phyloP scores from a whole-genome alignment of 1,139 yeast genomes.

The Eremothecium cymbalariae region DNA sequence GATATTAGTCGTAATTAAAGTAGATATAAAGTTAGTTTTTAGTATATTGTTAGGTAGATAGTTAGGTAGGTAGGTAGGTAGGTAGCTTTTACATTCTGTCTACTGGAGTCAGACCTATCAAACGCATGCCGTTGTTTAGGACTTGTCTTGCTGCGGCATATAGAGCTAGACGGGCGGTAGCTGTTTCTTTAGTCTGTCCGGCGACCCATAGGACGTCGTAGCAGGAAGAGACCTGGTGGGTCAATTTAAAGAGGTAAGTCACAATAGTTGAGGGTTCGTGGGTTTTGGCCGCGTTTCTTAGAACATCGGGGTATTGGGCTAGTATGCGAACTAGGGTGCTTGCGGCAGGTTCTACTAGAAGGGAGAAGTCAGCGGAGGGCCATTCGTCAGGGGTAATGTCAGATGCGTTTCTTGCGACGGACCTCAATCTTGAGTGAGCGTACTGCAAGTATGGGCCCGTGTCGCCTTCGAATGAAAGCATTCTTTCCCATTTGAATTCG shows the following conservation, averaged over 20 bases:
- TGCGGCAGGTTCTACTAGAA: slow-evolving; percentile 73
- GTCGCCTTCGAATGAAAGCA: slow-evolving; percentile 98
- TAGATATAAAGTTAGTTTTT: slow-evolving; percentile 2
- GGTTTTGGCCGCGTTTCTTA: slow-evolving; percentile 75
- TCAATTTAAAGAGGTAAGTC: slow-evolving; percentile 82
- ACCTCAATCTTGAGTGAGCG: slow-evolving; percentile 95
- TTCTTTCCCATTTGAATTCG: slow-evolving; percentile 96
- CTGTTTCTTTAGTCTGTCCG: slow-evolving; percentile 84
- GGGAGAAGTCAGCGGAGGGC: slow-evolving; percentile 54
- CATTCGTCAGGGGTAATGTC: slow-evolving; percentile 39
- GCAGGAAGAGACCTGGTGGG: slow-evolving; percentile 92
- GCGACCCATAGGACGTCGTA: slow-evolving; percentile 96
- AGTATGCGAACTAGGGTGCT: slow-evolving; percentile 64
- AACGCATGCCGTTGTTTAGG: slow-evolving; percentile 79
- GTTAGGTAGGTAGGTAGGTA: no score
- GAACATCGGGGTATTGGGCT: slow-evolving; percentile 86
- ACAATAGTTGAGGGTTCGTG: slow-evolving; percentile 92
- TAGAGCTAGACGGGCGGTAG: slow-evolving; percentile 87
- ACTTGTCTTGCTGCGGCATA: slow-evolving; percentile 89
- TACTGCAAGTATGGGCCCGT: slow-evolving; percentile 98
- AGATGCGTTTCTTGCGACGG: slow-evolving; percentile 80
- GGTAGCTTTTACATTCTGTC: slow-evolving; percentile 88
- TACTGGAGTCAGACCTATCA: slow-evolving; percentile 93
- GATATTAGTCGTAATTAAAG: neutral
- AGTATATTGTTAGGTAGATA: neutral